Evolutionary conservation across 257 asterid species (phyloP).

Genomic region (Salvia rosmarinus): DNA sequence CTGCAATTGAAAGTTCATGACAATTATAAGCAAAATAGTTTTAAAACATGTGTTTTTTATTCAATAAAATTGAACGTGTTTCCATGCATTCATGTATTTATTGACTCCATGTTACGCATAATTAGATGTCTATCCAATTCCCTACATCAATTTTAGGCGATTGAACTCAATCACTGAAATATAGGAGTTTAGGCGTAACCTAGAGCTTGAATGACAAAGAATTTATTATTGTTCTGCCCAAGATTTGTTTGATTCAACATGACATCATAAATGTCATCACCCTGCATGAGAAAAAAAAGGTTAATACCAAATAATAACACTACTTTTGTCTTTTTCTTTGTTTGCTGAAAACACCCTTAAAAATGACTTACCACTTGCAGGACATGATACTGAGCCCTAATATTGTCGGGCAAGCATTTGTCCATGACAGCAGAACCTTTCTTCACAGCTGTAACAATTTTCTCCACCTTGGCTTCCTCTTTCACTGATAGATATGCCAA

Average conservation of each 20-base stretch:
- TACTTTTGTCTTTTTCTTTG: neutral
- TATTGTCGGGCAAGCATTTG: constrained; percentile 67
- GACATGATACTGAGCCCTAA: constrained; percentile 82
- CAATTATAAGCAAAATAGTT: constrained; percentile 1
- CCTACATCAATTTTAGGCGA: neutral
- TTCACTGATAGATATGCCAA: constrained; percentile 32
- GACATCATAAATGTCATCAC: constrained; percentile 81
- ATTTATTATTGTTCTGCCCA: constrained; percentile 87
- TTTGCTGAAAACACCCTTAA: neutral
- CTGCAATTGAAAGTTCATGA: constrained; percentile 51
- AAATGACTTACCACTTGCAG: constrained; percentile 62
- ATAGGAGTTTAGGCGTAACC: constrained; percentile 48
- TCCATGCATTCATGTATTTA: constrained; percentile 8
- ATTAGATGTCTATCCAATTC: neutral
- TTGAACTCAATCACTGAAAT: constrained; percentile 25
- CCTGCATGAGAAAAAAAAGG: constrained; percentile 51
- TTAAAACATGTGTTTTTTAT: neutral
- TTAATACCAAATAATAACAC: constrained; percentile 4
- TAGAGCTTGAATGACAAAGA: constrained; percentile 72
- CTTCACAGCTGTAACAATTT: constrained; percentile 62
- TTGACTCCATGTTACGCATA: constrained; percentile 5
- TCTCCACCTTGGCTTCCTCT: constrained; percentile 47
- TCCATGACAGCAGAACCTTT: constrained; percentile 92
- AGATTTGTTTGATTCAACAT: constrained; percentile 92
- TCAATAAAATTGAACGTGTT: neutral